These are phyloP conservation scores for Suillus clintonianus DNA, from an alignment of 768 basidiomycete species.

Conservation along the genomic window DNA sequence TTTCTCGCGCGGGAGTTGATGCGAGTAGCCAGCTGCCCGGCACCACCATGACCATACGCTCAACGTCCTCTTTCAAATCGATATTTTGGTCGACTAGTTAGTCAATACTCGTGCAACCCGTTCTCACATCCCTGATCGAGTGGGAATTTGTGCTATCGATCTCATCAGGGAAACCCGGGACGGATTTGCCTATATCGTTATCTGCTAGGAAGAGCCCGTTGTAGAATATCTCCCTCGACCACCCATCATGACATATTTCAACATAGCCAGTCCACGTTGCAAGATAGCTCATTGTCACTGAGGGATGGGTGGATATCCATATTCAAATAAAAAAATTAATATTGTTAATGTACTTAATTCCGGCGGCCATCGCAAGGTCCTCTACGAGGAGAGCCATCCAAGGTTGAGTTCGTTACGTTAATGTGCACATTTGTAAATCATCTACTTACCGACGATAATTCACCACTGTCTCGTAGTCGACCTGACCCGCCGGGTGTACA, in stretches of 20 bases:
- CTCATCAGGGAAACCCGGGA: conserved; percentile 19
- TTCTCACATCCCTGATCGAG: conserved; percentile 16
- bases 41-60: not conserved
- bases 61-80: not conserved
- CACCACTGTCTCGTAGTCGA: not conserved
- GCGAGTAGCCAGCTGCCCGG: not conserved
- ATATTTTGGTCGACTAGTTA: conserved; percentile 4
- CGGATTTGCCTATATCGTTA: conserved; percentile 13
- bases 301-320: not conserved
- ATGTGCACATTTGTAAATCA: not conserved
- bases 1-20: conserved; percentile 8
- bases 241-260: conserved; percentile 12
- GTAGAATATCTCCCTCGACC: conserved; percentile 23
- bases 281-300: not conserved
- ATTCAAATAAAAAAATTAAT: not conserved
- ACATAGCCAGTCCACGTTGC: conserved; percentile 4
- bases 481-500: not conserved
- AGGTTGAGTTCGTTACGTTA: not conserved
- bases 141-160: conserved; percentile 13
- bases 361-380: not conserved
- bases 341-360: not conserved
- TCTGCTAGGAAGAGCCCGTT: conserved; percentile 10
- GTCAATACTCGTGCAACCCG: conserved; percentile 7
- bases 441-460: not conserved
- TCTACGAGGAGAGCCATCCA: too few species aligned